These are phyloP conservation scores for Anisodus acutangulus DNA, from an alignment of 257 asterid genomes.

Conservation along the genomic window DNA sequence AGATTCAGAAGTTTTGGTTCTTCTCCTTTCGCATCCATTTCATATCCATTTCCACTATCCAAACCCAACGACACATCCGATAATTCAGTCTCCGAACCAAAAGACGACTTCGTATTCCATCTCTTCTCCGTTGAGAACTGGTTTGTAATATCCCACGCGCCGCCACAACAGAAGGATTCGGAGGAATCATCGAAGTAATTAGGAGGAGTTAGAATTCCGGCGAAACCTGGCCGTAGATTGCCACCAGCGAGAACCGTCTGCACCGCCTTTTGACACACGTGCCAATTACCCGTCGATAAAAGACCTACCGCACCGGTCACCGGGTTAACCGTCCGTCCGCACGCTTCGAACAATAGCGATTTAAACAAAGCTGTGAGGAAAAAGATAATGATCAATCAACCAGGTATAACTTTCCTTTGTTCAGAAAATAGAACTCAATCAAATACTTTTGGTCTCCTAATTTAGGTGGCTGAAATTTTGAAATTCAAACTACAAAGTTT, in stretches of 20 bases:
- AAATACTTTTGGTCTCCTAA: too few relatives aligned
- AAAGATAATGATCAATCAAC: not conserved
- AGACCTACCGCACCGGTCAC: constrained; percentile 90
- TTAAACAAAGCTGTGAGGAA: constrained; percentile 65
- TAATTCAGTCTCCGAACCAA: constrained; percentile 42
- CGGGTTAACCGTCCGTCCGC: constrained; percentile 89
- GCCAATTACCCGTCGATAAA: constrained; percentile 73
- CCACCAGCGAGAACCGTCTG: constrained; percentile 77
- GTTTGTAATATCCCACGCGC: constrained; percentile 25
- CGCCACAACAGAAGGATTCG: constrained; percentile 15
- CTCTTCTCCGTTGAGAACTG: constrained; percentile 32
- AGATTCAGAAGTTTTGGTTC: constrained; percentile 91
- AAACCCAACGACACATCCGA: constrained; percentile 58
- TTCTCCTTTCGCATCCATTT: constrained; percentile 49
- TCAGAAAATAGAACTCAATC: not conserved
- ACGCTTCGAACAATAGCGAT: constrained; percentile 82
- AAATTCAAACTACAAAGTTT: too few relatives aligned
- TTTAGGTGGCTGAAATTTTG: too few relatives aligned
- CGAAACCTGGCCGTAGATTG: constrained; percentile 36
- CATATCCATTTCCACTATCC: constrained; percentile 43
- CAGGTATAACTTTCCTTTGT: not conserved
- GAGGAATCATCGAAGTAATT: constrained; percentile 27
- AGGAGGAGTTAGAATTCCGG: constrained; percentile 36
- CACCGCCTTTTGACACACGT: constrained; percentile 75
- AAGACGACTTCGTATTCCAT: constrained; percentile 39